Evolutionary conservation across 1,284 basidiomycete genomes (phyloP).

Genomic region (Nidula niveotomentosa): DNA sequence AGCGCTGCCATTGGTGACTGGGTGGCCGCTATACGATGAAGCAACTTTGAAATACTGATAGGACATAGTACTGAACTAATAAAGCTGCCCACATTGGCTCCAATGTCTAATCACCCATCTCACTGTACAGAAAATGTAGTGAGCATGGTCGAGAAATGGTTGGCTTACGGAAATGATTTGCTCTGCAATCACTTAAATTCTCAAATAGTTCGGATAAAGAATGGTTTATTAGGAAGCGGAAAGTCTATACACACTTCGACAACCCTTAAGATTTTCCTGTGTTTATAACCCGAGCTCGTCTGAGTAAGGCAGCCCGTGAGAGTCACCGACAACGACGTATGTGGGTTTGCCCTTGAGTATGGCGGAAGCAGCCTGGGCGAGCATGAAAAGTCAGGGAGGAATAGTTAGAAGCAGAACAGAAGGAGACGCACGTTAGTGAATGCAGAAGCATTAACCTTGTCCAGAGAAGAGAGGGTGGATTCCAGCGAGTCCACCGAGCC

Average conservation of each 20-base stretch:
- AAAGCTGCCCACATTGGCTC: too few species aligned
- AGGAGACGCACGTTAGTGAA: conserved; percentile 58
- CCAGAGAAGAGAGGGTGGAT: conserved; percentile 55
- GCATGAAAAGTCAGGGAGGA: conserved; percentile 1
- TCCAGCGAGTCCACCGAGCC: conserved; percentile 54
- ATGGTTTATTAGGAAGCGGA: neutral
- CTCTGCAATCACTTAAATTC: too few species aligned
- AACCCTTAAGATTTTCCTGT: conserved; percentile 4
- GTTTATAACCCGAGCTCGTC: conserved; percentile 82
- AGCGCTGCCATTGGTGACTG: too few species aligned
- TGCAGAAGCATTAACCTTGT: conserved; percentile 57
- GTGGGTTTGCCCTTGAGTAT: conserved; percentile 79
- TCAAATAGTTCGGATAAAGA: neutral
- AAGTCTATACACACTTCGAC: neutral
- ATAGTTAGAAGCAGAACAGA: conserved; percentile 5
- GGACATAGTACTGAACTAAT: too few species aligned
- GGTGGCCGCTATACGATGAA: too few species aligned
- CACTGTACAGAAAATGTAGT: too few species aligned
- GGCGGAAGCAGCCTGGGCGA: conserved; percentile 44
- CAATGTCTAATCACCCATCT: too few species aligned
- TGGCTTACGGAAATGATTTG: too few species aligned
- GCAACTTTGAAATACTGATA: too few species aligned
- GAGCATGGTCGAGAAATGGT: too few species aligned
- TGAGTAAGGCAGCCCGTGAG: conserved; percentile 73
- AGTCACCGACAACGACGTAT: conserved; percentile 83